Base-by-base conservation (phyloP, 1,284 basidiomycete species). In the Cutaneotrichosporon mucoides region DNA sequence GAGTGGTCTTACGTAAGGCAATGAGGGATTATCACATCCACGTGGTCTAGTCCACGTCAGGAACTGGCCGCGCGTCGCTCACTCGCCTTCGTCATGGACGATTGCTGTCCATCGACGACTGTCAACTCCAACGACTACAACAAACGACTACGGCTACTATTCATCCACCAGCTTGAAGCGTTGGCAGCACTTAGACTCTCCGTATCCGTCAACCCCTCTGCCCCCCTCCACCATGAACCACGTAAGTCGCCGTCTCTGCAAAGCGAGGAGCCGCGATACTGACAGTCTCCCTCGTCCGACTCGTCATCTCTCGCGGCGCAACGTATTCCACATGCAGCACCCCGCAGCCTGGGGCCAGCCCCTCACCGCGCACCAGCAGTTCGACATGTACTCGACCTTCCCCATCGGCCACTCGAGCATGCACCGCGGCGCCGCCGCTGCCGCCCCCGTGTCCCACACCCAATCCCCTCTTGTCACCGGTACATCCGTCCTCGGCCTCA, bases 401-500 rank as follows among this genome's bases (percentile, higher is more conserved):
- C 72, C 70, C 13, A 54, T 70, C 33, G 58, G 64, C 36, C 63
- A 51, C 55, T 38, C 52, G 41, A 45, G 41, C 50, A 37, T 42
- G 13, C 24, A 12, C 34, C 54, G 51, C 11, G 42, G 59, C 59
- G 50, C 60, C 51, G 46, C 62, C 55, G 52, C 43, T 33, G 52
- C 56, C 1, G 56, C 57, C 12, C 66, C 68, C 6, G 55, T 66
- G 11, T 38, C 60, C 12, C 68, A 67, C 57, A 71, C 69, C 10
- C 66, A 68, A 68, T 90, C 95, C 72, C 95, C 96, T 6, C 88
- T 99, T 64, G 92, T 98, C 12, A 99, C 95, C 0, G 96, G 95
- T 67, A 96, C 95, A 5, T 94, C 90, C 57, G 92, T 99, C 7
- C 84, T 99, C 42, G 96, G 89, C 6, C 82, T 99, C 76, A 90